Percentiles rank a stretch among this genome's conserved stretches.
Evolutionary conservation across 148 eudicot species (phyloP).

Genomic region (Rheum nobile): DNA sequence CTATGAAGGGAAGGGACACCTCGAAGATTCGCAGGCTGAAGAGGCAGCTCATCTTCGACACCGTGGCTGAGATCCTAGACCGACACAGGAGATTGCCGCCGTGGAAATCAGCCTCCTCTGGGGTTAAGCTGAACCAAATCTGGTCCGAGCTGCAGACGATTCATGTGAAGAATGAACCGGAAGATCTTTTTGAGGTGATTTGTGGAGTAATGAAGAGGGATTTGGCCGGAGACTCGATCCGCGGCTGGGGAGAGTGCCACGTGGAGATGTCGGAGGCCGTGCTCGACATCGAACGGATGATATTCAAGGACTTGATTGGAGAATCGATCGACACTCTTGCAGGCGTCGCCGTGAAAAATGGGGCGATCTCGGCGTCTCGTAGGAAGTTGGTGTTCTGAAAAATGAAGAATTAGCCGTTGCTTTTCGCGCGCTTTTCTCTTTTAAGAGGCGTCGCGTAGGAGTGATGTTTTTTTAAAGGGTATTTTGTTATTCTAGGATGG

Average conservation of each 20-base stretch:
- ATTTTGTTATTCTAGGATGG: background rate
- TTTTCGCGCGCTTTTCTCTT: background rate
- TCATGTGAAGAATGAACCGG: slow-evolving; percentile 28
- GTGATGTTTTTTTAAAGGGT: background rate
- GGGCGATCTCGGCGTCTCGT: slow-evolving; percentile 22
- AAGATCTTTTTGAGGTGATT: slow-evolving; percentile 55
- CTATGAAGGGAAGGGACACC: slow-evolving; percentile 33
- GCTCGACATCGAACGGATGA: slow-evolving; percentile 66
- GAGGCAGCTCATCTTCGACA: slow-evolving; percentile 51
- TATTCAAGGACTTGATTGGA: slow-evolving; percentile 73
- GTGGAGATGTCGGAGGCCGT: slow-evolving; percentile 66
- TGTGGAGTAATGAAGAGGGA: slow-evolving; percentile 70
- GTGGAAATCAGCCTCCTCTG: slow-evolving; percentile 36
- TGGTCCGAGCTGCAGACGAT: slow-evolving; percentile 57
- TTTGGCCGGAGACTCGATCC: slow-evolving; percentile 40
- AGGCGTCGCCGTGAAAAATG: slow-evolving; percentile 15
- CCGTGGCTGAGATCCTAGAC: slow-evolving; percentile 46
- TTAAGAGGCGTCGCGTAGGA: background rate
- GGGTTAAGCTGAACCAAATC: slow-evolving; percentile 22
- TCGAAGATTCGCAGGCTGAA: slow-evolving; percentile 23
- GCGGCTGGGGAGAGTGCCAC: slow-evolving; percentile 57
- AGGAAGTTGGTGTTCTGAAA: slow-evolving; percentile 70
- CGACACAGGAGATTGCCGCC: slow-evolving; percentile 48
- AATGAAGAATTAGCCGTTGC: background rate
- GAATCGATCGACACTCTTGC: slow-evolving; percentile 61